These are phyloP conservation scores for Allodekkera sacchari DNA, from an alignment of 805 yeast species.

Conservation along the genomic window DNA sequence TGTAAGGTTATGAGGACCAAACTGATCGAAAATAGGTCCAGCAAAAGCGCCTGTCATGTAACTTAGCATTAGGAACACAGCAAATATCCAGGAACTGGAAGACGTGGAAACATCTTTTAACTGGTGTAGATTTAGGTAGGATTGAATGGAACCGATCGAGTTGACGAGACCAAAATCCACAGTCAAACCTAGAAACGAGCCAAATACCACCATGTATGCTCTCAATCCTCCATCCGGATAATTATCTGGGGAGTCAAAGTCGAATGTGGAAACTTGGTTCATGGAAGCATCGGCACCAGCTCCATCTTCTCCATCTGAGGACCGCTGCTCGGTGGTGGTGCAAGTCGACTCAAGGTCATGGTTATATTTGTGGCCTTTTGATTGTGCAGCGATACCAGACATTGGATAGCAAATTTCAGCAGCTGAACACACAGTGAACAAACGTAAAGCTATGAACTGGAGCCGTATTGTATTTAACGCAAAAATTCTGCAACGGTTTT, in stretches of 20 bases:
- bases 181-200: constrained; percentile 46
- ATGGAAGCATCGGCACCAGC: no score
- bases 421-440: no score
- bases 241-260: constrained; percentile 20
- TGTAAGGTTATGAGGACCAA: constrained; percentile 31
- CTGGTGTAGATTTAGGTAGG: constrained; percentile 47
- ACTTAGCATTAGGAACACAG: constrained; percentile 40
- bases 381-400: no score
- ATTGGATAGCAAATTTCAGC: no score
- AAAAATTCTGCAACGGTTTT: no score
- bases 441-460: no score
- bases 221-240: constrained; percentile 55
- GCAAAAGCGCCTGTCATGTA: constrained; percentile 32
- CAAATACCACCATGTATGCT: constrained; percentile 47
- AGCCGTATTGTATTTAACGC: no score
- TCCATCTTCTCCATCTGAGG: no score
- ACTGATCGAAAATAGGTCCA: constrained; percentile 34
- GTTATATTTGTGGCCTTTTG: no score
- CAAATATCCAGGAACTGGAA: constrained; percentile 55
- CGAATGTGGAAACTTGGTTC: not conserved
- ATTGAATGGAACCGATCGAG: constrained; percentile 51
- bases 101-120: constrained; percentile 36
- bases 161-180: constrained; percentile 54
- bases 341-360: no score
- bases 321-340: no score